phyloP scores from a whole-genome alignment of 1,284 basidiomycete genomes.

The Meripilus lineatus region DNA sequence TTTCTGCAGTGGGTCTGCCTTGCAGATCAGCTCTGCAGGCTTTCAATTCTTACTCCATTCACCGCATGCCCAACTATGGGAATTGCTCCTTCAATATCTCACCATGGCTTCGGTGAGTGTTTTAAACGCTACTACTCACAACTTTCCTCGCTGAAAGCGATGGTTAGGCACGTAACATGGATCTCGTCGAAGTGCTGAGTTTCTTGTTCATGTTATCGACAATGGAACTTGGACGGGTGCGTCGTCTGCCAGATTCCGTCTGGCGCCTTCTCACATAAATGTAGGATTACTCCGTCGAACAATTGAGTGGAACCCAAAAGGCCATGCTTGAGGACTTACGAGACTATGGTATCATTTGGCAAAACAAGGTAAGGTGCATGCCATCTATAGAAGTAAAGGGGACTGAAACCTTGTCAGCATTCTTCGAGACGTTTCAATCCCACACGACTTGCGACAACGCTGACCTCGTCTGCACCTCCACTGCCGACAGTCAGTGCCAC shows the following conservation, averaged over 20 bases:
- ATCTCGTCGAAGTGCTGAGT: constrained; percentile 90
- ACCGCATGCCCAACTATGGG: constrained; percentile 98
- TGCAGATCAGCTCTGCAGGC: constrained; percentile 90
- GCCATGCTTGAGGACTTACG: constrained; percentile 90
- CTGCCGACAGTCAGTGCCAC: constrained; percentile 58
- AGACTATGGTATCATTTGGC: constrained; percentile 93
- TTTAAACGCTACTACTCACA: not conserved
- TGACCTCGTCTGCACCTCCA: constrained; percentile 79
- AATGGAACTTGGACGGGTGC: constrained; percentile 84
- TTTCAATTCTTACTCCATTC: constrained; percentile 97
- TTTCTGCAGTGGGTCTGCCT: constrained; percentile 40
- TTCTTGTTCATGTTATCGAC: constrained; percentile 96
- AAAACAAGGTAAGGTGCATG: constrained; percentile 49
- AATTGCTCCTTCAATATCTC: constrained; percentile 87
- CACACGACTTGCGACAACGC: constrained; percentile 92
- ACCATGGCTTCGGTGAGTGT: constrained; percentile 68
- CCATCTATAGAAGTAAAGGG: not conserved
- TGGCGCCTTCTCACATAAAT: constrained; percentile 8
- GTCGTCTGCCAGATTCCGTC: constrained; percentile 18
- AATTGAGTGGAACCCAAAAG: constrained; percentile 75
- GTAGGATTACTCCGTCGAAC: constrained; percentile 87
- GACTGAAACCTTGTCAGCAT: constrained; percentile 34
- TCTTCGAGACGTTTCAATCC: constrained; percentile 84
- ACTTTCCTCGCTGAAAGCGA: not conserved
- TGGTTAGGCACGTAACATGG: constrained; percentile 75